These are phyloP conservation scores for Pseudozyma hubeiensis DNA, from an alignment of 1,284 basidiomycete genomes.

Conservation along the genomic window DNA sequence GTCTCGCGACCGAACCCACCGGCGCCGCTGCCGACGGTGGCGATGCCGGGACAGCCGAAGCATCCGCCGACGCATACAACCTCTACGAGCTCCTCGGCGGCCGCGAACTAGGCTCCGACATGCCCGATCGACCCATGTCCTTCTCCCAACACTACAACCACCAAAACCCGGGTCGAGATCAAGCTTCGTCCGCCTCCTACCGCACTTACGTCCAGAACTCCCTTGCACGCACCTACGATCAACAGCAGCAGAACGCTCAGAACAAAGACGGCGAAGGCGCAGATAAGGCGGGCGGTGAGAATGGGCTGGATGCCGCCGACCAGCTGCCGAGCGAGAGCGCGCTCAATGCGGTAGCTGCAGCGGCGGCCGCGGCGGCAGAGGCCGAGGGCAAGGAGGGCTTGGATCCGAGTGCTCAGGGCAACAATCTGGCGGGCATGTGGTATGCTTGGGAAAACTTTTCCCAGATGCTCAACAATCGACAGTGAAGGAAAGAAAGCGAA, in stretches of 20 bases:
- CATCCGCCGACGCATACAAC: conserved; percentile 38
- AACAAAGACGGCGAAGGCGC: conserved; percentile 13
- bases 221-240: conserved; percentile 45
- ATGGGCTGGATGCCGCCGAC: conserved; percentile 19
- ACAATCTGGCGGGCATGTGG: conserved; percentile 48
- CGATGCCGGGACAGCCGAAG: conserved; percentile 10
- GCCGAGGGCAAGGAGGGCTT: conserved; percentile 32
- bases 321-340: conserved; percentile 42
- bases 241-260: conserved; percentile 34
- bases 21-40: conserved; percentile 3
- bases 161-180: conserved; percentile 37
- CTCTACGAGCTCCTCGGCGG: conserved; percentile 47
- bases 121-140: conserved; percentile 52
- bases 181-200: conserved; percentile 40
- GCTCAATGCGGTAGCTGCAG: conserved; percentile 44
- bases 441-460: conserved; percentile 51
- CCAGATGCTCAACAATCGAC: conserved; percentile 57
- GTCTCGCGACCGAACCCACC: conserved; percentile 7
- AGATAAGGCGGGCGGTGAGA: conserved; percentile 12
- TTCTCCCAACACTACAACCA: conserved; percentile 57
- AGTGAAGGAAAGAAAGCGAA: conserved; percentile 11
- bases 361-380: conserved; percentile 29
- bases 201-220: conserved; percentile 46
- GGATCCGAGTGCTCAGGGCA: conserved; percentile 30
- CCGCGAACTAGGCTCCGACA: conserved; percentile 20